Conservation (phyloP, 495 filamentous ascomycete species). For the Lepidopterella palustris region DNA sequence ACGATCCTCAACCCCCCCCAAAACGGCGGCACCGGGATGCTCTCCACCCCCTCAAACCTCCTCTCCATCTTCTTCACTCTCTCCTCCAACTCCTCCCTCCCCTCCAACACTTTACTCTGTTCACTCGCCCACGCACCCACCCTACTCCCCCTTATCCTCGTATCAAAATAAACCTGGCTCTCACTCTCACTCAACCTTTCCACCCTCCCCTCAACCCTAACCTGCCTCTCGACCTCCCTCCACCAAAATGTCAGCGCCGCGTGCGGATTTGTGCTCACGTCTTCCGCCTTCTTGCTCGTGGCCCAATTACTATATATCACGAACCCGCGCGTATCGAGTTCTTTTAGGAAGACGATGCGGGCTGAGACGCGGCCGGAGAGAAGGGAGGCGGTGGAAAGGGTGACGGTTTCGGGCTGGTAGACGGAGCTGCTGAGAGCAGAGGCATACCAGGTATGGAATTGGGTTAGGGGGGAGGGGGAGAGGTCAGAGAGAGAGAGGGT, state of each 20-base stretch:
- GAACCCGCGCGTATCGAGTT: slow-evolving; percentile 67
- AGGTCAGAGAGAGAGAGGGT: slow-evolving; percentile 50
- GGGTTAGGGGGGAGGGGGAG: slow-evolving; percentile 54
- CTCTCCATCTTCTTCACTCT: slow-evolving; percentile 65
- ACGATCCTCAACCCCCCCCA: slow-evolving; percentile 85
- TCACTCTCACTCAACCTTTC: slow-evolving; percentile 64
- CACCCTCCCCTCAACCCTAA: slow-evolving; percentile 71
- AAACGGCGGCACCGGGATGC: slow-evolving; percentile 85
- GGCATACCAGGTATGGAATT: slow-evolving; percentile 85
- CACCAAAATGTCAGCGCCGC: slow-evolving; percentile 73
- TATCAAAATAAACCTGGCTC: slow-evolving; percentile 83
- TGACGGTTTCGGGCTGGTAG: slow-evolving; percentile 68
- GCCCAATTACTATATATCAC: slow-evolving; percentile 91
- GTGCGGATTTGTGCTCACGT: slow-evolving; percentile 59
- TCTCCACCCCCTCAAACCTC: slow-evolving; percentile 63
- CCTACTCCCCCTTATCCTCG: slow-evolving; percentile 67
- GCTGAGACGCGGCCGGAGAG: slow-evolving; percentile 79
- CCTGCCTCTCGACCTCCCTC: slow-evolving; percentile 70
- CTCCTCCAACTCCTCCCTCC: slow-evolving; percentile 56
- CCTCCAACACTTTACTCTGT: slow-evolving; percentile 70
- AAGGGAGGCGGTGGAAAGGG: slow-evolving; percentile 75
- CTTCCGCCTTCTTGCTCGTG: slow-evolving; percentile 61
- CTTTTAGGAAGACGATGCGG: slow-evolving; percentile 85
- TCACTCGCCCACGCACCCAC: slow-evolving; percentile 91
- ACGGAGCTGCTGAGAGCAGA: slow-evolving; percentile 54